phyloP scores from a whole-genome alignment of 768 basidiomycete species.

The Serpula lacrymans region DNA sequence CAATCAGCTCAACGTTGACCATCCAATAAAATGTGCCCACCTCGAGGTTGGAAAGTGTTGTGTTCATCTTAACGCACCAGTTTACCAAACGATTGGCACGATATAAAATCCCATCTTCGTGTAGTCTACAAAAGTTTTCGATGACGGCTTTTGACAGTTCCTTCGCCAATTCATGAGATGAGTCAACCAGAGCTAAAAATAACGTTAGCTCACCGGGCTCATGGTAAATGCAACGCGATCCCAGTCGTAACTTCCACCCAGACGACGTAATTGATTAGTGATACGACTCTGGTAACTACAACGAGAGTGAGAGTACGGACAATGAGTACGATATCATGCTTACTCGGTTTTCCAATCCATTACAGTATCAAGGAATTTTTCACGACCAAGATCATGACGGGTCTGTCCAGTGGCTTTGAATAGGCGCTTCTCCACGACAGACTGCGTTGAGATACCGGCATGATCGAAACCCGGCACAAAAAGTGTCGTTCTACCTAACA shows the following conservation, averaged over 20 bases:
- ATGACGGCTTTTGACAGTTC: conserved; percentile 81
- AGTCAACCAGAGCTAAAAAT: neutral
- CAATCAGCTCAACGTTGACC: neutral
- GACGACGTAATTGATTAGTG: conserved; percentile 79
- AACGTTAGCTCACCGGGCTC: conserved; percentile 59
- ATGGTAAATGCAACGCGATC: conserved; percentile 93
- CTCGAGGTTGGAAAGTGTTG: conserved; percentile 97
- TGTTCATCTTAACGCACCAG: conserved; percentile 96
- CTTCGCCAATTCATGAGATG: conserved; percentile 29
- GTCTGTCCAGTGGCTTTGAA: conserved; percentile 80
- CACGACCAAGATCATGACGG: conserved; percentile 92
- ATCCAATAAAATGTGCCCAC: conserved; percentile 34
- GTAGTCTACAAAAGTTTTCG: conserved; percentile 86
- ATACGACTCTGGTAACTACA: conserved; percentile 89
- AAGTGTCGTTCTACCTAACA: conserved; percentile 88
- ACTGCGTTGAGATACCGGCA: conserved; percentile 97
- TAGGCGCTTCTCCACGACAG: conserved; percentile 91
- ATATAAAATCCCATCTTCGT: conserved; percentile 90
- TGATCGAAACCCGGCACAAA: conserved; percentile 97
- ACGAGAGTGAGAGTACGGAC: conserved; percentile 1
- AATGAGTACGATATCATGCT: conserved; percentile 25
- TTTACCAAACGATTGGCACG: conserved; percentile 96
- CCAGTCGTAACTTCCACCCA: conserved; percentile 97
- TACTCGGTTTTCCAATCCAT: conserved; percentile 98
- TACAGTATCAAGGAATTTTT: conserved; percentile 85